Percentiles rank a stretch among this genome's conserved stretches.
Conservation (phyloP, 768 basidiomycete genomes). For the Rhizopogon vulgaris region DNA sequence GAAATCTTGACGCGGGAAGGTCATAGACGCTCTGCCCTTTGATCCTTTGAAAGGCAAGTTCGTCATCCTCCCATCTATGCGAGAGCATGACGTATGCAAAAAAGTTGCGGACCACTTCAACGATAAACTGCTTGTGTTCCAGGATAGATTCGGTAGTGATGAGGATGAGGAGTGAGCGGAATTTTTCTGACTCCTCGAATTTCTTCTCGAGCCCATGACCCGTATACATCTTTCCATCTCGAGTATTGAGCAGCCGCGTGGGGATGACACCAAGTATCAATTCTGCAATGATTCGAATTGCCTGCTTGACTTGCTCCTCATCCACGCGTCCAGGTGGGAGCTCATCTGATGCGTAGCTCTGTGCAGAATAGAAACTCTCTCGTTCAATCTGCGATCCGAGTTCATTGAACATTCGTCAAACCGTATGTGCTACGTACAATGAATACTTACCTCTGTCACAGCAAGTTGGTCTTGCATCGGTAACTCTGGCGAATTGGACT, state of each 20-base stretch:
- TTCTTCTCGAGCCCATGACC: constrained; percentile 10
- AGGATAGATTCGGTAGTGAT: not conserved
- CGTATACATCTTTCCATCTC: constrained; percentile 18
- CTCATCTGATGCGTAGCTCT: not conserved
- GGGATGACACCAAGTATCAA: constrained; percentile 11
- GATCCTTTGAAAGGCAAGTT: not conserved
- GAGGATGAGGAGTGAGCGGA: not conserved
- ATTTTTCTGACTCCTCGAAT: constrained; percentile 10
- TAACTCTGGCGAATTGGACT: not conserved
- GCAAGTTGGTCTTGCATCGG: not conserved
- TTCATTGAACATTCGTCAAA: not conserved
- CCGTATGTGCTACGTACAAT: not conserved
- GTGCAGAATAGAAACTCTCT: not conserved
- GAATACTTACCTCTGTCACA: not conserved
- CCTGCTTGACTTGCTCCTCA: not conserved
- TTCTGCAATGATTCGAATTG: not conserved
- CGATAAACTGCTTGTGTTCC: not conserved
- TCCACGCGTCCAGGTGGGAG: not conserved
- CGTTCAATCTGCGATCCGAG: not conserved
- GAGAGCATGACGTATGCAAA: constrained; percentile 24
- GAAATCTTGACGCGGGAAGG: not conserved
- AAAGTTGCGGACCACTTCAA: constrained; percentile 10
- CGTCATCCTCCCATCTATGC: constrained; percentile 19
- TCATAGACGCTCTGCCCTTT: constrained; percentile 7
- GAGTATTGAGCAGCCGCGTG: constrained; percentile 17